Conservation (phyloP, 2,329 filamentous ascomycete species). For the Fusarium sp. region DNA sequence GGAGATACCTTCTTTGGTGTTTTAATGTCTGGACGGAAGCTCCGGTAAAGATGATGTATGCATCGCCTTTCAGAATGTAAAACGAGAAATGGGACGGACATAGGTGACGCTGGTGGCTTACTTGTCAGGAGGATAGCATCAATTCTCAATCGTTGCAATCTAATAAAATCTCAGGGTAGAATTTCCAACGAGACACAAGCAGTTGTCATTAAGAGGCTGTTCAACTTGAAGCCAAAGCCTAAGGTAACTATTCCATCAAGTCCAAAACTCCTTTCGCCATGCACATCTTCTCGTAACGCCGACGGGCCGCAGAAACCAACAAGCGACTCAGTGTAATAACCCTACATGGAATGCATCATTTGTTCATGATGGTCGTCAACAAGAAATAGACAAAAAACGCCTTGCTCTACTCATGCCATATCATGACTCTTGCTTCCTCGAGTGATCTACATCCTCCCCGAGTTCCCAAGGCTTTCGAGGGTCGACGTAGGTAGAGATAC, state of each 20-base stretch:
- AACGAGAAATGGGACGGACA: neutral
- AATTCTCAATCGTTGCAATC: neutral
- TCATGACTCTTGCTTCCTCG: slow-evolving; percentile 41
- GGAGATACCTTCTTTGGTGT: no score
- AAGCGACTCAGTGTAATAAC: slow-evolving; percentile 25
- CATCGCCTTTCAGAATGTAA: neutral
- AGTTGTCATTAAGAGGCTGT: slow-evolving; percentile 18
- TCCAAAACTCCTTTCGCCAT: slow-evolving; percentile 34
- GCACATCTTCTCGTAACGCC: slow-evolving; percentile 38
- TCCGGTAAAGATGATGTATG: neutral
- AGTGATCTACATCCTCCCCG: slow-evolving; percentile 61
- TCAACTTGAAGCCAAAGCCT: slow-evolving; percentile 16
- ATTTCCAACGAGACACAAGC: slow-evolving; percentile 3
- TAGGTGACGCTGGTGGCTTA: neutral
- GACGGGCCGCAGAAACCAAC: slow-evolving; percentile 29
- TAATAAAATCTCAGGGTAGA: neutral
- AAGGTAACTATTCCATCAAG: slow-evolving; percentile 2
- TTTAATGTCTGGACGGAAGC: no score
- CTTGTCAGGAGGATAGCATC: neutral
- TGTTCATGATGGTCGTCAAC: slow-evolving; percentile 40
- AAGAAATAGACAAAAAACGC: slow-evolving; percentile 38
- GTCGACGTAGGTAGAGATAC: slow-evolving; percentile 65
- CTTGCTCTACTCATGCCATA: slow-evolving; percentile 30
- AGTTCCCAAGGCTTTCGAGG: slow-evolving; percentile 62
- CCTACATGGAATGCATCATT: slow-evolving; percentile 41